Evolutionary conservation across 768 basidiomycete species (phyloP), one percentile per base, ranked within the genome.

Genomic region (Steccherinum ochraceum): DNA sequence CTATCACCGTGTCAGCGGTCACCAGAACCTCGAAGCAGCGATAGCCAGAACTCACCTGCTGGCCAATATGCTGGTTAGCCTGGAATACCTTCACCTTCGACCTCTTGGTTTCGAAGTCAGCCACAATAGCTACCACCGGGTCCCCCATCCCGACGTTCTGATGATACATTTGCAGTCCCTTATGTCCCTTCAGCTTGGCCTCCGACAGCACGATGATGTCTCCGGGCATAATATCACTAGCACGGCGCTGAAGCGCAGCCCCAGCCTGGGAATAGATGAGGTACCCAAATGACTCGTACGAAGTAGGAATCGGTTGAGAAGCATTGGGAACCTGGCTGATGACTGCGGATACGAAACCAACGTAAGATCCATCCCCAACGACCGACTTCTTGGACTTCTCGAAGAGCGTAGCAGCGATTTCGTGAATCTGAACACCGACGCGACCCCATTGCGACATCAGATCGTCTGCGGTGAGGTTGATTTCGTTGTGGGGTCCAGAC

Each of bases 41-140:
- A 52, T 56, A 53, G 52, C 57, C 55, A 48, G 47, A 30, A 72
- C 79, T 54, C 54, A 86, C 87, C 79, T 89, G 86, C 56, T 84
- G 87, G 45, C 88, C 83, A 60, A 88, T 86, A 59, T 86, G 87
- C 63, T 87, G 83, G 65, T 90, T 93, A 48, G 92, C 92, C 65
- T 94, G 90, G 65, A 85, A 85, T 41, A 89, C 81, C 64, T 77
- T 78, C 48, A 93, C 72, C 72, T 96, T 96, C 53, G 77, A 79
- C 73, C 93, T 94, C 79, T 89, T 93, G 35, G 69, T 67, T 58
- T 96, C 93, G 63, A 84, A 88, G 62, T 94, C 93, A 45, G 74
- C 76, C 48, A 94, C 79, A 42, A 96, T 70, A 7, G 85, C 93
- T 27, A 89, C 71, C 4, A 91, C 57, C 20, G 81, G 77, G 56